Evolutionary conservation across 495 filamentous ascomycete genomes (phyloP), one percentile per base, ranked within the genome.

Genomic region (Hamigera avellanea): DNA sequence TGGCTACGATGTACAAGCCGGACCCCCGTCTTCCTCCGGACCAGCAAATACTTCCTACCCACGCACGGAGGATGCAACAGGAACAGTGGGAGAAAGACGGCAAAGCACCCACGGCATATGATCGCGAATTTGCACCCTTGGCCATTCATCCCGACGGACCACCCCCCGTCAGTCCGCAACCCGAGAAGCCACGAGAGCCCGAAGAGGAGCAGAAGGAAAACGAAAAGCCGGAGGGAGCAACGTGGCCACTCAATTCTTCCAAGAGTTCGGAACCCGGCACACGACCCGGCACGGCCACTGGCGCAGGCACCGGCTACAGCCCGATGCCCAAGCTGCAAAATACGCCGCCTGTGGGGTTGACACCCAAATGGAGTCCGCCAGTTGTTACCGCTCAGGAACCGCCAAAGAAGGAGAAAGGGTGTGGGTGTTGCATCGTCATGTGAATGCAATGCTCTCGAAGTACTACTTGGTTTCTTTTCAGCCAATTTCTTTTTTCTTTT

Each of bases 1-100:
- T 95, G 57, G 78, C 87, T 13, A 80, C 80, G 0, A 91, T 93
- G 65, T 98, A 94, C 56, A 93, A 91, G 49, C 93, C 91, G 2
- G 91, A 98, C 54, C 91, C 91, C 26, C 78, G 86, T 26, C 71
- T 98, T 10, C 91, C 91, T 26, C 91, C 86, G 9, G 91, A 98
- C 39, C 83, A 96, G 56, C 91, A 98, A 53, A 74, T 98, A 35
- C 73, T 98, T 13, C 91, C 91, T 2, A 98, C 91, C 0, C 85
- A 95, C 40, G 91, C 91, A 27, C 91, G 80, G 48, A 74, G 82
- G 42, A 70, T 96, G 59, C 81, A 87, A 52, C 91, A 95, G 65
- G 85, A 95, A 54, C 85, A 91, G 52, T 93, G 85, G 87, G 86
- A 87, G 59, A 79, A 77, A 46, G 86, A 94, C 59, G 87, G 86